phyloP scores from a whole-genome alignment of 305 asterid genomes.

The Rubia tinctorum region DNA sequence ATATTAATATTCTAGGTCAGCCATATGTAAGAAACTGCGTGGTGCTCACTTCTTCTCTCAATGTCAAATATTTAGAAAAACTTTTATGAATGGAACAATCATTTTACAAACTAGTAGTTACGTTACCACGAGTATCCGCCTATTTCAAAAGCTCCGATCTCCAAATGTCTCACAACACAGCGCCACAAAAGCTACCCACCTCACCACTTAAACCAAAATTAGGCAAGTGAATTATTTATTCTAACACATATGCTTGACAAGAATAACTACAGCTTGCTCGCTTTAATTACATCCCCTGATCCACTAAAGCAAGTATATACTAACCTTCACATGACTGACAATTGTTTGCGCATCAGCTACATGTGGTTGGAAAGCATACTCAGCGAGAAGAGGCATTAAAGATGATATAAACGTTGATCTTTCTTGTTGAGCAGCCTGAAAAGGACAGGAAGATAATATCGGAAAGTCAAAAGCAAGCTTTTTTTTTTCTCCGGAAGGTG shows the following conservation, averaged over 20 bases:
- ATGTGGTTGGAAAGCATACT: slow-evolving; percentile 89
- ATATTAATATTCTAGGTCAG: no score
- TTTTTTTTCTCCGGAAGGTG: background rate
- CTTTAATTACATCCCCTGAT: background rate
- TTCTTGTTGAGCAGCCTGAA: slow-evolving; percentile 96
- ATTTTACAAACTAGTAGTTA: background rate
- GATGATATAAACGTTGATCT: slow-evolving; percentile 72
- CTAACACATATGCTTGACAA: background rate
- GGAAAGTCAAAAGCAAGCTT: background rate
- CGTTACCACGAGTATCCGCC: background rate
- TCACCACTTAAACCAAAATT: slow-evolving; percentile 6
- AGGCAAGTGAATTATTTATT: background rate
- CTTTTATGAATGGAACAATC: background rate
- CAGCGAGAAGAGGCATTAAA: slow-evolving; percentile 92
- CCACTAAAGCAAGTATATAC: slow-evolving; percentile 6
- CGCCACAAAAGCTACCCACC: background rate
- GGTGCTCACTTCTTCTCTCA: no score
- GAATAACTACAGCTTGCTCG: background rate
- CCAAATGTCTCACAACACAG: no score
- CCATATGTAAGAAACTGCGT: no score
- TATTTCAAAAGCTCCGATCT: background rate
- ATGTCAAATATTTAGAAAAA: no score
- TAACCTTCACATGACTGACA: slow-evolving; percentile 92
- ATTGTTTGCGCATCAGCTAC: slow-evolving; percentile 93
- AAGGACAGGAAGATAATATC: slow-evolving; percentile 31